phyloP scores from a whole-genome alignment of 768 basidiomycete genomes.

The Strobilomyces confusus region DNA sequence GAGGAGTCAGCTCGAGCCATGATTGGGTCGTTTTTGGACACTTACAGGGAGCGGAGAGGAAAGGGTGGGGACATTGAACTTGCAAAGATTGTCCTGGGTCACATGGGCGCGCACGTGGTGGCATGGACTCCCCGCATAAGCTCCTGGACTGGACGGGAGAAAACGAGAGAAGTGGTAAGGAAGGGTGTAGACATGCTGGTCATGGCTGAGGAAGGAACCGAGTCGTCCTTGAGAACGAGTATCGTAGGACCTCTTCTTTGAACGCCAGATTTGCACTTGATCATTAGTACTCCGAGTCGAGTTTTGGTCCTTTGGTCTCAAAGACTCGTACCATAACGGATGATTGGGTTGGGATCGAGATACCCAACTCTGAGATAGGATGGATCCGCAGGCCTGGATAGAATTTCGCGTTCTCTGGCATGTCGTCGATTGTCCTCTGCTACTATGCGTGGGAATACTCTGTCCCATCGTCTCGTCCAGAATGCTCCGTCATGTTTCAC shows the following conservation, averaged over 20 bases:
- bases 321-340: background rate
- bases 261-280: too few relatives aligned
- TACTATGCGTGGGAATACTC: too few relatives aligned
- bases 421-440: too few relatives aligned
- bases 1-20: constrained; percentile 34
- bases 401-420: too few relatives aligned
- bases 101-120: constrained; percentile 54
- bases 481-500: constrained; percentile 18
- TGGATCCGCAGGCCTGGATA: background rate
- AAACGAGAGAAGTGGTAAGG: constrained; percentile 45
- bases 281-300: too few relatives aligned
- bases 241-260: constrained; percentile 27
- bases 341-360: background rate
- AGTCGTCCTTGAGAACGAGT: constrained; percentile 25
- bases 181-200: constrained; percentile 48
- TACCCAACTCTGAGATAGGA: background rate
- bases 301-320: background rate
- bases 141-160: constrained; percentile 47
- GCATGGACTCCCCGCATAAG: constrained; percentile 43
- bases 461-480: background rate
- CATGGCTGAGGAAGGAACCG: constrained; percentile 28
- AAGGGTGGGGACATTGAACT: constrained; percentile 23
- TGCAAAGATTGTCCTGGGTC: constrained; percentile 38
- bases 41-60: constrained; percentile 35
- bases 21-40: constrained; percentile 41